Evolutionary conservation across 2,329 filamentous ascomycete species (phyloP).

Genomic region (Hortaea sp.): DNA sequence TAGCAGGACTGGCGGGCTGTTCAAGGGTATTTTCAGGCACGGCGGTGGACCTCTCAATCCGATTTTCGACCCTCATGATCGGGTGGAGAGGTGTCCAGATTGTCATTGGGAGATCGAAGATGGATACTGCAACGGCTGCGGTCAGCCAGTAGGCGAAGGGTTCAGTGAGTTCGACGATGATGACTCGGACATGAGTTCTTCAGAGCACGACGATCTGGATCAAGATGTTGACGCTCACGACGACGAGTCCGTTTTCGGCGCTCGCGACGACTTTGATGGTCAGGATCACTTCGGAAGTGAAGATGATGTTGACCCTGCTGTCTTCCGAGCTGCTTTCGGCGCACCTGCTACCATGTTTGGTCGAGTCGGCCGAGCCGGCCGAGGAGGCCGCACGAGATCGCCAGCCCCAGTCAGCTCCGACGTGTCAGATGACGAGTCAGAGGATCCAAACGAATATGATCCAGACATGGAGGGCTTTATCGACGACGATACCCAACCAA

Average conservation of each 20-base stretch:
- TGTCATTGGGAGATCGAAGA: constrained; percentile 57
- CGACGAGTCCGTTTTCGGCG: constrained; percentile 3
- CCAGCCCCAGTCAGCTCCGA: constrained; percentile 1
- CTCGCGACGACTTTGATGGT: constrained; percentile 9
- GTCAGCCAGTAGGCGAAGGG: constrained; percentile 37
- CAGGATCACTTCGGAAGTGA: constrained; percentile 10
- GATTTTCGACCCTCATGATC: constrained; percentile 48
- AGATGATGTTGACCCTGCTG: constrained; percentile 2
- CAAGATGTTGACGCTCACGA: constrained; percentile 10
- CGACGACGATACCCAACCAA: constrained; percentile 8
- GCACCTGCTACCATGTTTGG: background rate
- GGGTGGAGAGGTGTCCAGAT: constrained; percentile 50
- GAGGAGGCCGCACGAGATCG: background rate
- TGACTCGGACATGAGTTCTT: constrained; percentile 23
- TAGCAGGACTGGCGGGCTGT: constrained; percentile 45
- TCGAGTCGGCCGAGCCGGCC: background rate
- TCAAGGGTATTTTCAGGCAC: constrained; percentile 49
- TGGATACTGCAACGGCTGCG: constrained; percentile 46
- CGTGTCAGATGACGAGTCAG: constrained; percentile 3
- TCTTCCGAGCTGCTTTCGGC: constrained; percentile 3
- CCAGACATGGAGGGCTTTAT: constrained; percentile 12
- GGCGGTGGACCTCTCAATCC: constrained; percentile 23
- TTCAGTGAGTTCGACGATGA: constrained; percentile 32
- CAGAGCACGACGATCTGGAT: constrained; percentile 9
- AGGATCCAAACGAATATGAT: constrained; percentile 11